Evolutionary conservation across 2,329 filamentous ascomycete genomes (phyloP).

Genomic region (Neonectria faginata): DNA sequence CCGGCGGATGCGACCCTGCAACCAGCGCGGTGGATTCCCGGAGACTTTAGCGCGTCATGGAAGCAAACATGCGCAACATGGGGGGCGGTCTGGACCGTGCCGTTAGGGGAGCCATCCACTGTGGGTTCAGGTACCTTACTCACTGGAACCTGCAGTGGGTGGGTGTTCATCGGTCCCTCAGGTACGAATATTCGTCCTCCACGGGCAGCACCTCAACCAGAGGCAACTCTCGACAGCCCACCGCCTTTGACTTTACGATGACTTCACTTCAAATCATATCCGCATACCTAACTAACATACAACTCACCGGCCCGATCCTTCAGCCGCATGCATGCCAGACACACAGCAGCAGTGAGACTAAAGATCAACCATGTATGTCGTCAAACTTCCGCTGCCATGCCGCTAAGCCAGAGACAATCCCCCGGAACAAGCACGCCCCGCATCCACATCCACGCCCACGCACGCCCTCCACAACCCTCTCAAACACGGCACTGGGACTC

Average conservation of each 20-base stretch:
- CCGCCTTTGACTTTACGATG: background rate
- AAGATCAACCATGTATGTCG: background rate
- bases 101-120: constrained; percentile 5
- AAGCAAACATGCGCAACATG: too few species aligned
- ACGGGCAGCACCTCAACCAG: background rate
- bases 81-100: constrained; percentile 1
- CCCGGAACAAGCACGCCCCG: background rate
- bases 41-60: constrained; percentile 6
- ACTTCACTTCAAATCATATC: background rate
- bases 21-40: constrained; percentile 7
- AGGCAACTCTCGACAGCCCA: background rate
- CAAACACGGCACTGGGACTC: background rate
- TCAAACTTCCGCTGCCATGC: background rate
- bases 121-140: constrained; percentile 6
- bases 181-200: background rate
- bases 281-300: background rate
- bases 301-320: background rate
- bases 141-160: background rate
- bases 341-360: too few species aligned
- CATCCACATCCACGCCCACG: background rate
- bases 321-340: background rate
- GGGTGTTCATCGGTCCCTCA: background rate
- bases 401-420: background rate
- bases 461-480: background rate
- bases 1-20: constrained; percentile 15